Evolutionary conservation across 345 rosid genomes (phyloP), one percentile per base, ranked within the genome.

Genomic region (Brassica cretica): DNA sequence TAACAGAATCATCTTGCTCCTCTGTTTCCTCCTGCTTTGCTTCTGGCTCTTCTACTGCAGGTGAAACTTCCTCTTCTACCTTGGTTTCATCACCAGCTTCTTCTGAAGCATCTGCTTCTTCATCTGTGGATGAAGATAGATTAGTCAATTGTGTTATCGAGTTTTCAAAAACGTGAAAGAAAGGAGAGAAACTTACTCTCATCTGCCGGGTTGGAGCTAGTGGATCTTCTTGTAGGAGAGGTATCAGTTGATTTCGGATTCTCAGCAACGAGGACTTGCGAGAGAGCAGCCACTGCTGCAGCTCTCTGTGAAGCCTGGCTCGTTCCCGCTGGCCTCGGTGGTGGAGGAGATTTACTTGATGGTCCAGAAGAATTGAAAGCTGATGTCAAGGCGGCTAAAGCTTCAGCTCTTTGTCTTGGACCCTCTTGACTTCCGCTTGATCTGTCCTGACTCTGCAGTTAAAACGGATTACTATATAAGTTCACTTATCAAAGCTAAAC

Each of bases 201-300:
- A 83, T 84, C 91, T 24, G 84, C 68, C 56, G 94, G 84, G 79
- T 86, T 85, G 66, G 83, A 76, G 61, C 73, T 85, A 5, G 76
- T 80, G 25, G 83, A 80, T 65, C 83, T 70, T 75, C 83, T 70
- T 64, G 85, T 73, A 53, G 99, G 97, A 74, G 97, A 89, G 71
- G 65, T 71, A 73, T 86, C 95, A 6, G 92, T 89, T 12, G 94
- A 78, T 79, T 75, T 78, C 82, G 86, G 86, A 77, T 82, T 90
- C 79, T 95, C 99, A 19, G 98, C 98, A 30, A 92, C 87, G 74
- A 95, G 99, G 76, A 93, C 98, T 27, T 85, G 82, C 11, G 98
- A 95, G 76, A 95, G 94, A 77, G 98, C 99, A 44, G 99, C 99
- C 58, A 93, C 97, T 66, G 99, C 99, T 68, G 99, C 99, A 35